phyloP scores from a whole-genome alignment of 2,329 filamentous ascomycete genomes.

The Epicoccum nigrum region DNA sequence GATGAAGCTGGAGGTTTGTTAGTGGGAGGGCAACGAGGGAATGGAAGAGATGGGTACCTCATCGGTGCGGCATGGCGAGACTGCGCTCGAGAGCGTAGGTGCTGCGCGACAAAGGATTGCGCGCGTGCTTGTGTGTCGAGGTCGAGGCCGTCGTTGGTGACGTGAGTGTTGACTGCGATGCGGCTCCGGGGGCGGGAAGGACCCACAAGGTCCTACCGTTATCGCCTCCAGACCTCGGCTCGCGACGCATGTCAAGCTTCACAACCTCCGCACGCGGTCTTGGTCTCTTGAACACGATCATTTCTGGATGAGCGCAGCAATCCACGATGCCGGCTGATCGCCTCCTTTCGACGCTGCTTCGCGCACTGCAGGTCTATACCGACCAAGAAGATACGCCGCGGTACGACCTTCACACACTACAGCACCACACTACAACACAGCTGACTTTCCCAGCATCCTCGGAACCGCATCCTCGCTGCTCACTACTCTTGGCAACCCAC shows the following conservation, averaged over 20 bases:
- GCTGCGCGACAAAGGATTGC: neutral
- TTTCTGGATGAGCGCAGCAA: constrained; percentile 2
- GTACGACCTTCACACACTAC: constrained; percentile 47
- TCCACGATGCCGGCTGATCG: constrained; percentile 68
- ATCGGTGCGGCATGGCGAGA: constrained; percentile 37
- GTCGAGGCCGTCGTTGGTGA: constrained; percentile 20
- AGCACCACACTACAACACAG: neutral
- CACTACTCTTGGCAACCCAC: constrained; percentile 72
- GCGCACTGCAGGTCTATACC: constrained; percentile 65
- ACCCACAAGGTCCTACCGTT: constrained; percentile 16
- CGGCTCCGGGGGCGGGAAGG: constrained; percentile 20
- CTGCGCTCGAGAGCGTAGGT: constrained; percentile 1
- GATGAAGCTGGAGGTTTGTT: constrained; percentile 47
- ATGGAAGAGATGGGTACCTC: constrained; percentile 28
- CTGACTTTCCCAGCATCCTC: constrained; percentile 52
- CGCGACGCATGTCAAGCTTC: constrained; percentile 21
- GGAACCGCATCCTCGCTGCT: constrained; percentile 72
- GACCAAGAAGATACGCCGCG: constrained; percentile 65
- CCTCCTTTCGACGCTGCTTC: constrained; percentile 69
- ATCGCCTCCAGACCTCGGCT: constrained; percentile 40
- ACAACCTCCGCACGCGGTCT: constrained; percentile 13
- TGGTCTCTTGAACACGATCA: constrained; percentile 8
- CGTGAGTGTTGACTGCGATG: constrained; percentile 18
- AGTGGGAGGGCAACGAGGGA: neutral
- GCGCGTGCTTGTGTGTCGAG: neutral